A percentile compares a stretch with the other conserved stretches of the same genome.
phyloP scores from a whole-genome alignment of 345 rosid species.

The Gossypium longicalyx region DNA sequence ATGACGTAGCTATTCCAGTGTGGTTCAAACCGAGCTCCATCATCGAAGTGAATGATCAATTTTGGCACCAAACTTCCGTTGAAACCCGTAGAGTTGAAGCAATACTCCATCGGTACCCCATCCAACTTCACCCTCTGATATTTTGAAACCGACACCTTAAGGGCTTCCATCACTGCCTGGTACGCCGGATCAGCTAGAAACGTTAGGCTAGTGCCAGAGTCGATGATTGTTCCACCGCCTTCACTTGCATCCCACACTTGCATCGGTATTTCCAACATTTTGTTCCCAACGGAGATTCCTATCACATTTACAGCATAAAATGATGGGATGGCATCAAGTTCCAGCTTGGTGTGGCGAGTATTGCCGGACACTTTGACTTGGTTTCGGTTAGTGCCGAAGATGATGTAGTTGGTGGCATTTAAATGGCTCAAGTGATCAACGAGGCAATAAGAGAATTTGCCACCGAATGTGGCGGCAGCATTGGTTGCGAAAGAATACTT shows the following conservation, averaged over 20 bases:
- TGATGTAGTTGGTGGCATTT: slow-evolving; percentile 44
- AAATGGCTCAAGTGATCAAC: slow-evolving; percentile 53
- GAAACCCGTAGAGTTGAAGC: slow-evolving; percentile 36
- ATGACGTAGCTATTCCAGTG: slow-evolving; percentile 45
- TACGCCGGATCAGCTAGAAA: slow-evolving; percentile 38
- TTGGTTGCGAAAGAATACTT: slow-evolving; percentile 41
- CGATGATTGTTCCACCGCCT: slow-evolving; percentile 49
- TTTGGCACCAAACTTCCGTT: slow-evolving; percentile 34
- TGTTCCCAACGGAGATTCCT: slow-evolving; percentile 42
- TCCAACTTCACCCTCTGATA: slow-evolving; percentile 23
- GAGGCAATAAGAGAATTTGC: slow-evolving; percentile 58
- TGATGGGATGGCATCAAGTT: slow-evolving; percentile 34
- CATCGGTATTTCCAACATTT: slow-evolving; percentile 38
- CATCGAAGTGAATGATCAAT: slow-evolving; percentile 38
- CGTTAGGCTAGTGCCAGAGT: slow-evolving; percentile 55
- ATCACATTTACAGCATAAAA: slow-evolving; percentile 42
- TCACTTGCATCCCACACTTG: slow-evolving; percentile 35
- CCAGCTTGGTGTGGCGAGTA: slow-evolving; percentile 36
- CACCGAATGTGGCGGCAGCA: slow-evolving; percentile 28
- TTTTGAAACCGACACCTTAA: slow-evolving; percentile 23
- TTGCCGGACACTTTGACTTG: slow-evolving; percentile 8
- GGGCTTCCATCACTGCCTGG: slow-evolving; percentile 32
- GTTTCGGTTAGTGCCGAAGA: slow-evolving; percentile 31
- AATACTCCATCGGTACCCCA: slow-evolving; percentile 42
- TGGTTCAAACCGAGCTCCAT: slow-evolving; percentile 56